These are phyloP conservation scores for Rhizopogon vulgaris DNA, from an alignment of 768 basidiomycete species.

Conservation along the genomic window DNA sequence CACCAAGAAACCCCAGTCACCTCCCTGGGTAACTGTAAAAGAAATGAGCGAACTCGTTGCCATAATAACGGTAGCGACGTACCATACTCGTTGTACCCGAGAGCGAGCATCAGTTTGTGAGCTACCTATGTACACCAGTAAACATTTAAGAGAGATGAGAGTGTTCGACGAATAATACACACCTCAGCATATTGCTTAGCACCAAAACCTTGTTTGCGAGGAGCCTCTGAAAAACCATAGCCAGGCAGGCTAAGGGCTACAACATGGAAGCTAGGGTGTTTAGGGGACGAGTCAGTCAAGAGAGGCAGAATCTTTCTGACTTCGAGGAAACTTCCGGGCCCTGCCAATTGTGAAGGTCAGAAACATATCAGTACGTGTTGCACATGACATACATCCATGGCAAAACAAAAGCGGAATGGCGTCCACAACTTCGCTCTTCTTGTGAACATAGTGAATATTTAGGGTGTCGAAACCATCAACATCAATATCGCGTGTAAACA, in stretches of 20 bases:
- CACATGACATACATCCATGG: slow-evolving; percentile 42
- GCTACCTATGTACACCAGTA: slow-evolving; percentile 26
- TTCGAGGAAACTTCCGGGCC: slow-evolving; percentile 51
- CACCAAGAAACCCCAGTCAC: slow-evolving; percentile 40
- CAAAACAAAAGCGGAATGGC: slow-evolving; percentile 60
- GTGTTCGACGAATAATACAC: not conserved
- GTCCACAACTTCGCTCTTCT: slow-evolving; percentile 35
- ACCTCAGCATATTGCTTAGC: slow-evolving; percentile 50
- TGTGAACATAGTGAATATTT: slow-evolving; percentile 55
- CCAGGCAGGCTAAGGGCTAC: slow-evolving; percentile 30
- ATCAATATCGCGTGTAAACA: slow-evolving; percentile 44
- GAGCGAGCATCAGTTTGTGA: slow-evolving; percentile 41
- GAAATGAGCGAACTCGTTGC: not conserved
- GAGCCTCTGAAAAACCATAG: slow-evolving; percentile 57
- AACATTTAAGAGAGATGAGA: not conserved
- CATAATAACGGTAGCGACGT: not conserved
- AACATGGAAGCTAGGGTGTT: slow-evolving; percentile 56
- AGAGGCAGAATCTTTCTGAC: slow-evolving; percentile 39
- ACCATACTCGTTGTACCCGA: slow-evolving; percentile 3
- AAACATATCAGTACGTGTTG: not conserved
- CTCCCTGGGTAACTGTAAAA: slow-evolving; percentile 36
- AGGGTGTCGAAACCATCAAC: slow-evolving; percentile 42
- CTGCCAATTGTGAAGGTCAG: slow-evolving; percentile 19
- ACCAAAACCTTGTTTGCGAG: slow-evolving; percentile 45
- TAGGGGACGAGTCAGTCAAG: slow-evolving; percentile 32